phyloP scores from a whole-genome alignment of 208 protist genomes.

The Leptomonas pyrrhocoris region DNA sequence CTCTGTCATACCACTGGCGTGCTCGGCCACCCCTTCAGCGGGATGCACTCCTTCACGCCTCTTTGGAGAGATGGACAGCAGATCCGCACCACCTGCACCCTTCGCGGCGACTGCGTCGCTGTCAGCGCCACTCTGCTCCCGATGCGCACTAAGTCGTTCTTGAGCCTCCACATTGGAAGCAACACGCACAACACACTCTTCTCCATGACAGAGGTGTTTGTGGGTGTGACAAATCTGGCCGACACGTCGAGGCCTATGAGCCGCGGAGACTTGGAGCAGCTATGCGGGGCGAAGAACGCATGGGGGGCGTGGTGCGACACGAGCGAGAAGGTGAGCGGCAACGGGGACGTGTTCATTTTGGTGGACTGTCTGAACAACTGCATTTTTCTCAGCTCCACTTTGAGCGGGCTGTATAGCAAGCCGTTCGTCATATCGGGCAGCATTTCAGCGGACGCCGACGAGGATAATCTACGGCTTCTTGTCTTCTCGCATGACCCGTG shows the following conservation, averaged over 20 bases:
- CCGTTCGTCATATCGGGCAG: constrained; percentile 73
- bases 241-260: constrained; percentile 46
- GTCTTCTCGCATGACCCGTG: constrained; percentile 78
- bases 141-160: constrained; percentile 53
- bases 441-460: constrained; percentile 43
- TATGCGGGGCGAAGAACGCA: constrained; percentile 56
- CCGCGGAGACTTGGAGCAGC: constrained; percentile 63
- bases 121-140: constrained; percentile 75
- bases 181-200: constrained; percentile 33
- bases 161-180: constrained; percentile 52
- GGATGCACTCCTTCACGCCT: constrained; percentile 70
- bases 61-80: constrained; percentile 68
- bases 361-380: constrained; percentile 65
- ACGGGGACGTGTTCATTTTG: constrained; percentile 58
- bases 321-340: constrained; percentile 47
- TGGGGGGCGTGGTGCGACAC: constrained; percentile 88
- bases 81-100: constrained; percentile 29
- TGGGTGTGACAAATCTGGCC: constrained; percentile 74
- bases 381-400: constrained; percentile 68
- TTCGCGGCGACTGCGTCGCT: constrained; percentile 58
- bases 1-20: constrained; percentile 75
- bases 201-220: constrained; percentile 60
- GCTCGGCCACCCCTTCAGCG: constrained; percentile 75
- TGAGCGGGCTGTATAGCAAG: constrained; percentile 59
- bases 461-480: constrained; percentile 57